Conservation (phyloP, 2,329 filamentous ascomycete genomes). For the Epichloe glyceriae region DNA sequence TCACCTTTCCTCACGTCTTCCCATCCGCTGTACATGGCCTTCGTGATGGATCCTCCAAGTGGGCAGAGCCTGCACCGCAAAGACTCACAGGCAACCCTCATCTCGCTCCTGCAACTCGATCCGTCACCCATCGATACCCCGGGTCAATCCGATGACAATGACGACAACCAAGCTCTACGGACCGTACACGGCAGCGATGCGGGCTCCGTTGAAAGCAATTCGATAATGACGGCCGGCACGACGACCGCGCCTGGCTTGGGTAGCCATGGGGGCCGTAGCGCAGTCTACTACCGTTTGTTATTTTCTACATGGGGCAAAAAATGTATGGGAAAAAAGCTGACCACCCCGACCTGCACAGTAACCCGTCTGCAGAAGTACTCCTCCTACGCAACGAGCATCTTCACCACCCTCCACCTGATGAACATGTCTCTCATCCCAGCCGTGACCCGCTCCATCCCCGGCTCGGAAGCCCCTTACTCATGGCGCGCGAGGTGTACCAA, state of each 20-base stretch:
- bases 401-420: constrained; percentile 62
- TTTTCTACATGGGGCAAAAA: not conserved
- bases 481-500: constrained; percentile 87
- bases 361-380: constrained; percentile 72
- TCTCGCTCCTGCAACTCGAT: constrained; percentile 65
- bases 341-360: constrained; percentile 7
- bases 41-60: constrained; percentile 9
- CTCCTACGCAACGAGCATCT: constrained; percentile 69
- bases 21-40: not conserved
- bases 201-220: constrained; percentile 26
- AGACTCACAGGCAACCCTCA: constrained; percentile 40
- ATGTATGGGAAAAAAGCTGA: not conserved
- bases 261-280: constrained; percentile 39
- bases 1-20: not conserved
- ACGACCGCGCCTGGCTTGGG: constrained; percentile 37
- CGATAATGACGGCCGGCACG: constrained; percentile 21
- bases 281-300: constrained; percentile 61
- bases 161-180: constrained; percentile 11
- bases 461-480: constrained; percentile 72
- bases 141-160: constrained; percentile 18
- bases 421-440: constrained; percentile 77
- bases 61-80: constrained; percentile 14
- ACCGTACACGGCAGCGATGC: constrained; percentile 18
- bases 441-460: constrained; percentile 55
- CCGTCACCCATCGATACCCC: constrained; percentile 60